Percentiles rank a stretch among this genome's conserved stretches.
Evolutionary conservation across 805 yeast genomes (phyloP).

Genomic region (Barnettozyma pratensis): DNA sequence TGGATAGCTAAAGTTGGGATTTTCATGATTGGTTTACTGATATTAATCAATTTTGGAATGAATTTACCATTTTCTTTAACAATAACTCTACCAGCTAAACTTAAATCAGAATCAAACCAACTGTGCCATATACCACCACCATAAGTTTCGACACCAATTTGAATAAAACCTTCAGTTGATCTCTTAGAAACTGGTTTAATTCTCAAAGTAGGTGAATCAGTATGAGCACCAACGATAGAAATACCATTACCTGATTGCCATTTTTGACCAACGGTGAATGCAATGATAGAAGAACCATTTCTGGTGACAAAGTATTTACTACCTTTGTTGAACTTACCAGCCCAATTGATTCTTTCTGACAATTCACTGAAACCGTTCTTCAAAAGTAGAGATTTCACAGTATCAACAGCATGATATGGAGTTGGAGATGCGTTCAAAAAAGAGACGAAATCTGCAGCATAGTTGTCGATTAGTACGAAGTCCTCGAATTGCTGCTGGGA

Average conservation of each 20-base stretch:
- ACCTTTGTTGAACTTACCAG: conserved; percentile 43
- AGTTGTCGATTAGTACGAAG: conserved; percentile 10
- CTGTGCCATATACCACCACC: conserved; percentile 97
- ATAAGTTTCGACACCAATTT: conserved; percentile 89
- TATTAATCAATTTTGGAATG: conserved; percentile 67
- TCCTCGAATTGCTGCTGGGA: neutral
- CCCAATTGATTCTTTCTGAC: conserved; percentile 70
- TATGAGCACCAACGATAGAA: conserved; percentile 92
- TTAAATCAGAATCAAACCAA: conserved; percentile 93
- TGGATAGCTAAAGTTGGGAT: conserved; percentile 96
- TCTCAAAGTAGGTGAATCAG: conserved; percentile 88
- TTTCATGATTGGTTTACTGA: conserved; percentile 78
- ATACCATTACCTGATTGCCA: conserved; percentile 77
- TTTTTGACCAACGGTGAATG: conserved; percentile 72
- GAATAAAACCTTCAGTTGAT: conserved; percentile 68
- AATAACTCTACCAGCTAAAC: conserved; percentile 88
- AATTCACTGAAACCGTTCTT: conserved; percentile 70
- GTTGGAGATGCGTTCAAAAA: conserved; percentile 86
- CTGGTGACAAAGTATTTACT: conserved; percentile 83
- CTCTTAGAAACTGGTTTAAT: conserved; percentile 82
- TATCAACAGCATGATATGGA: conserved; percentile 87
- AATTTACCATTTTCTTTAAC: conserved; percentile 48
- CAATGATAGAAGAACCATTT: conserved; percentile 83
- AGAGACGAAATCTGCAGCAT: conserved; percentile 51
- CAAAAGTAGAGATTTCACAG: conserved; percentile 48